Percentiles rank a stretch among this genome's conserved stretches.
Conservation (phyloP, 371 early-diverging fungal species). For the Catenaria anguillulae region DNA sequence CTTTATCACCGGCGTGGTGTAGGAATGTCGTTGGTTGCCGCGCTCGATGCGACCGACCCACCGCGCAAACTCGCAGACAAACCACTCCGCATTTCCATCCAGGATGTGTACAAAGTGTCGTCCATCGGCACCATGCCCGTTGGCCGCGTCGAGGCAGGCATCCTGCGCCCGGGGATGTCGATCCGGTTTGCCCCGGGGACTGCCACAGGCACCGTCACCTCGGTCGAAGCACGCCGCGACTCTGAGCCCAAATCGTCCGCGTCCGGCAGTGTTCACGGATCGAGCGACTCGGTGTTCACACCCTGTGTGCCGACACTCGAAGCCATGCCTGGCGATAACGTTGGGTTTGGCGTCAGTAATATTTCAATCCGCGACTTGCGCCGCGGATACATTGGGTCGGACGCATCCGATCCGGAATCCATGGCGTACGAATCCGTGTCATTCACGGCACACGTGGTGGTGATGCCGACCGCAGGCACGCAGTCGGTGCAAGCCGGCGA, state of each 20-base stretch:
- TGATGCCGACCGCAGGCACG: slow-evolving; percentile 89
- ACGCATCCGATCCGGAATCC: slow-evolving; percentile 80
- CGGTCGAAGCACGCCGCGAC: slow-evolving; percentile 98
- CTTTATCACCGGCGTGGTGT: slow-evolving; percentile 89
- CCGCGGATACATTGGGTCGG: slow-evolving; percentile 88
- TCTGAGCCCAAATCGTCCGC: no score
- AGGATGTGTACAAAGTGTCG: slow-evolving; percentile 96
- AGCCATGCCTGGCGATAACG: slow-evolving; percentile 95
- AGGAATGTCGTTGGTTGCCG: slow-evolving; percentile 61
- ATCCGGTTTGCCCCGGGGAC: slow-evolving; percentile 71
- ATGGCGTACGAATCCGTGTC: slow-evolving; percentile 69
- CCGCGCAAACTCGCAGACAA: slow-evolving; percentile 79
- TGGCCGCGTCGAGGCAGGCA: slow-evolving; percentile 94
- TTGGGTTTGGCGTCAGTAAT: slow-evolving; percentile 97
- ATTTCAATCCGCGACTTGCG: slow-evolving; percentile 91
- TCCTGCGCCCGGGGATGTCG: slow-evolving; percentile 84
- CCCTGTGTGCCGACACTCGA: no score
- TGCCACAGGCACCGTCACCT: slow-evolving; percentile 88
- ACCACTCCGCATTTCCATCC: slow-evolving; percentile 93
- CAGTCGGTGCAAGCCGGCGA: slow-evolving; percentile 62
- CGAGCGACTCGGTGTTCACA: no score
- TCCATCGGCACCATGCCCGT: slow-evolving; percentile 93
- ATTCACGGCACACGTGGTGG: slow-evolving; percentile 89
- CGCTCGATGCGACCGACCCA: slow-evolving; percentile 87
- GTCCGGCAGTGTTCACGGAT: no score